These are phyloP conservation scores for Wickerhamiella spandovensis DNA, from an alignment of 805 yeast species.

Conservation along the genomic window DNA sequence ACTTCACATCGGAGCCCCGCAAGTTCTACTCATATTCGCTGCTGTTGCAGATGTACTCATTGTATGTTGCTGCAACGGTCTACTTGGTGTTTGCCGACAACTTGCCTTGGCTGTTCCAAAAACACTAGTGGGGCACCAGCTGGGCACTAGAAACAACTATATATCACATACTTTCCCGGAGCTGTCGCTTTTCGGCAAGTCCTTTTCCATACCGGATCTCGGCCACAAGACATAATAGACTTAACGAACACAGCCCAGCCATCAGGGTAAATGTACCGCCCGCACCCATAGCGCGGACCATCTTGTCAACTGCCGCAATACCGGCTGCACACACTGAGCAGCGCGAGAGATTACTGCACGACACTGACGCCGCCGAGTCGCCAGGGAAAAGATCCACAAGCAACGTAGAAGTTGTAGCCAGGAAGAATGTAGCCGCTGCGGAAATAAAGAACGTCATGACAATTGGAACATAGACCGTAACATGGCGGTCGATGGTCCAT, in stretches of 20 bases:
- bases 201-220: conserved; percentile 1
- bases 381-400: conserved; percentile 66
- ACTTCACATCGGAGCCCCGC: conserved; percentile 18
- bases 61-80: conserved; percentile 14
- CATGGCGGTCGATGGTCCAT: conserved; percentile 48
- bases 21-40: conserved; percentile 13
- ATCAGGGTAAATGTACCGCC: conserved; percentile 75
- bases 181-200: not conserved
- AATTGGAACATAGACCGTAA: conserved; percentile 42
- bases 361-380: conserved; percentile 59
- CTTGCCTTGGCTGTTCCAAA: conserved; percentile 14
- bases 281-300: conserved; percentile 41
- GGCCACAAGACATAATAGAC: conserved; percentile 7
- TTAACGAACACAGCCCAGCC: conserved; percentile 29
- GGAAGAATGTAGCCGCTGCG: conserved; percentile 41
- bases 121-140: no score
- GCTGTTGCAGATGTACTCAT: conserved; percentile 12
- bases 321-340: conserved; percentile 62
- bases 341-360: conserved; percentile 57
- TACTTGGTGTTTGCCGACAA: conserved; percentile 14
- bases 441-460: conserved; percentile 46
- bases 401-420: conserved; percentile 48
- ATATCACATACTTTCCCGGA: not conserved
- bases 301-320: conserved; percentile 49
- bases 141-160: no score